Base-by-base conservation (phyloP, 139 green algal species). In the Micractinium sp. region DNA sequence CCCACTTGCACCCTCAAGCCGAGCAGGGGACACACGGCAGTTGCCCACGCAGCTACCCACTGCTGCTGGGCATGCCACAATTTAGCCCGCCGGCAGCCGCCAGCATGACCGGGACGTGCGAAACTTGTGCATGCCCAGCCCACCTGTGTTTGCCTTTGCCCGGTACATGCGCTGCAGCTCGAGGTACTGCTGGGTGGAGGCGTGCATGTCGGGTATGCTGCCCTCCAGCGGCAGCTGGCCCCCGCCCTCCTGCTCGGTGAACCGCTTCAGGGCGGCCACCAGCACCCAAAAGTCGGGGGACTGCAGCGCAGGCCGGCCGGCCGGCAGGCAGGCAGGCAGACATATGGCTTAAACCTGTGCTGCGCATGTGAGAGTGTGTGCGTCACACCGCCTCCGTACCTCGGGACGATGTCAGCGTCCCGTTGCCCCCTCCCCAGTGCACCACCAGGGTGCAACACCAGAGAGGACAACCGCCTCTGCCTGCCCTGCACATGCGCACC, bases 181-280 rank as follows among this genome's bases (percentile, higher is more conserved):
- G 35, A 99, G 93, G 87, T 98, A 99, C 85, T 93, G 88, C 23
- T 97, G 95, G n/a, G 97, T 99, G 29, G 95, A 97, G 13, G 97
- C 93, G 33, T 95, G 95, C 97, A 99, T 99, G 94, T 99, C 97
- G 16, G 97, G 97, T 20, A 99, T 97, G 81, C 92, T 93, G 36
- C 97, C 97, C 78, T 94, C 92, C 35, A 94, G 78, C 4, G 92
- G 90, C 83, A 92, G 85, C 76, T 74, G 71, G n/a, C 95, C 93
- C 14, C 86, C 74, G 22, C 94, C 94, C n/a, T 95, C 84, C 25
- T 90, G 53, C 31, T 93, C 93, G 69, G 96, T 87, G 88, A 98
- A 98, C 19, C 71, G 83, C 69, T 89, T 90, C 73, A 98, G 90
- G 4, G 95, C 96, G 27, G 96, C 95, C n/a, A 94, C 94, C 80